Evolutionary conservation across 495 filamentous ascomycete species (phyloP), one percentile per base, ranked within the genome.

Genomic region (Lepraria neglecta): DNA sequence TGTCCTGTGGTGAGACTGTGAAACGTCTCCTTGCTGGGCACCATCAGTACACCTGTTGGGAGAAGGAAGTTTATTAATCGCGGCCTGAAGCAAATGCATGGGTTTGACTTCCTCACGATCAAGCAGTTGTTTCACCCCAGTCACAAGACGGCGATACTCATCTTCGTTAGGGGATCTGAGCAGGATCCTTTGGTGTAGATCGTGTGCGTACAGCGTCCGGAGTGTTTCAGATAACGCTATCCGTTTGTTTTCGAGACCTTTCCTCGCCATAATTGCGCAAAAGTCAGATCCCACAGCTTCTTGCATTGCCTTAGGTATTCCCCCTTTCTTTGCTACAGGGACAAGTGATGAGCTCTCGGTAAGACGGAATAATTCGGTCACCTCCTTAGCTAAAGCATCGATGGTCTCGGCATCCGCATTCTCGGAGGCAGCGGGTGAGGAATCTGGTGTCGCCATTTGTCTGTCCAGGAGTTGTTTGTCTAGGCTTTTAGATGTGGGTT

Each of bases 51-150:
- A 10, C 19, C 15, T 19, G 79, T 15, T 81, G 75, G 76, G 81
- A 80, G 60, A 79, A 74, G 19, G 77, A 76, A 9, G 67, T 82
- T 42, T 70, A 81, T 17, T 80, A 77, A 30, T 74, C 80, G 40
- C 17, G 9, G 38, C 21, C 6, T 59, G 24, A 19, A 59, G 43
- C 57, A 59, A 12, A 28, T 42, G 33, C 33, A 27, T 42, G 1
- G 57, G 45, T 35, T 28, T 51, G 19, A 51, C 31, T n/a, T 47
- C 33, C 19, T 59, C 46, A 1, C 38, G 21, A 17, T 59, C 57
- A 38, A 59, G 38, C 31, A 59, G 21, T 11, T 19, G 30, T 44
- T 75, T 71, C 4, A 78, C 81, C 44, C 80, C 77, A 11, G 77
- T 83, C 27, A 79, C 79, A 1, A 73, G 71, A 17, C 70, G 77